Evolutionary conservation across 176 grass and related monocot species (phyloP).

Genomic region (Oryza longistaminata): DNA sequence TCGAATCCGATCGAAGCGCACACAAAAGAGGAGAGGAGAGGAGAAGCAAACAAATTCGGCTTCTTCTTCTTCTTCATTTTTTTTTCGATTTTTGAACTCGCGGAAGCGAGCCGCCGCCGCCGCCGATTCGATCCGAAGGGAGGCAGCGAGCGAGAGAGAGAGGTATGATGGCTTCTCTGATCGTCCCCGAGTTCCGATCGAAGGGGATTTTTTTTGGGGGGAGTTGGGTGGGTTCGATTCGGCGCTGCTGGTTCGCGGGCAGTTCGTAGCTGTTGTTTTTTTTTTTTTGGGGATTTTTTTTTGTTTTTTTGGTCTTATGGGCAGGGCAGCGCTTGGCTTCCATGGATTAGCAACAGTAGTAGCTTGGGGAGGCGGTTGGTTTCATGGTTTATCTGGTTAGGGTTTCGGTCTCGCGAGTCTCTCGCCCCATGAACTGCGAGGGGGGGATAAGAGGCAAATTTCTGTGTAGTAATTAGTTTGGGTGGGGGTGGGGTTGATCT

Average conservation of each 20-base stretch:
- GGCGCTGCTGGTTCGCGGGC: too few relatives aligned
- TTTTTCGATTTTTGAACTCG: neutral
- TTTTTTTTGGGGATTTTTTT: neutral
- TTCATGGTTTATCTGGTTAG: neutral
- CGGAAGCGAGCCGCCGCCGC: neutral
- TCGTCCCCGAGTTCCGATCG: neutral
- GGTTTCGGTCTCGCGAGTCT: neutral
- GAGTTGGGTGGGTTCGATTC: neutral
- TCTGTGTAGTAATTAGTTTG: neutral
- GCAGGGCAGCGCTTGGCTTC: neutral
- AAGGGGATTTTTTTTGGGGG: neutral
- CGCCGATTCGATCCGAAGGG: neutral
- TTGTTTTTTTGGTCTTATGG: too few relatives aligned
- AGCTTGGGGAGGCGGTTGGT: neutral
- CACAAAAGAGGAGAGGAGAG: too few relatives aligned
- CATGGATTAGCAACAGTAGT: neutral
- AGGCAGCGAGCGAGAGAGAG: neutral
- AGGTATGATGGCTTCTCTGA: neutral
- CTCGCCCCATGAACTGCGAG: neutral
- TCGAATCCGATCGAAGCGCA: neutral
- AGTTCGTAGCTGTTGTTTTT: neutral
- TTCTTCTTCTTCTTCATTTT: neutral
- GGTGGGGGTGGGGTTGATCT: neutral
- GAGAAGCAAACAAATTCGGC: neutral
- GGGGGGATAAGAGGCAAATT: neutral